phyloP scores from a whole-genome alignment of 192 early-diverging fungal species.

The Coemansia sp. region DNA sequence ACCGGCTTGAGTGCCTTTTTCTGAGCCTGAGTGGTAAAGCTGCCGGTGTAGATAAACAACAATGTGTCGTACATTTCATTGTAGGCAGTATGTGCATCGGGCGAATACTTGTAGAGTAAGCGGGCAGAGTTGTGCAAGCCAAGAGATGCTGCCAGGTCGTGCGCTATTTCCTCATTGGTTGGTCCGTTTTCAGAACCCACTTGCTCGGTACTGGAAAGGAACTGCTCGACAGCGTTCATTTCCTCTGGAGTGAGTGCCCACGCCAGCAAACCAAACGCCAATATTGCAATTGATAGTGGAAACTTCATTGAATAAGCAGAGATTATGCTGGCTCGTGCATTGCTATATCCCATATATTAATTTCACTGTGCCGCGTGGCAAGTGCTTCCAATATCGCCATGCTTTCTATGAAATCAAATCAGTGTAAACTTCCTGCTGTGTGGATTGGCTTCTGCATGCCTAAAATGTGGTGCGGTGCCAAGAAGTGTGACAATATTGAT shows the following conservation, averaged over 20 bases:
- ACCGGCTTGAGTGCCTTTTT: constrained; percentile 31
- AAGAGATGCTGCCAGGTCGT: constrained; percentile 33
- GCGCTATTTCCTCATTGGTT: constrained; percentile 41
- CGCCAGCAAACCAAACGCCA: constrained; percentile 6
- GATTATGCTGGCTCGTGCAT: too few species aligned
- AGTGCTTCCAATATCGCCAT: too few species aligned
- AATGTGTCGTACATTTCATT: constrained; percentile 38
- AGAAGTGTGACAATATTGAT: too few species aligned
- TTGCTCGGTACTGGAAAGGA: constrained; percentile 20
- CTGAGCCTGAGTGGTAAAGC: constrained; percentile 30
- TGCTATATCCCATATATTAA: too few species aligned
- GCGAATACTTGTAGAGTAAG: constrained; percentile 47
- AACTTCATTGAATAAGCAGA: constrained; percentile 7
- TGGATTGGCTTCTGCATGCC: too few species aligned
- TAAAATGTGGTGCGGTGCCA: too few species aligned
- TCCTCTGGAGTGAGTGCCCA: constrained; percentile 22
- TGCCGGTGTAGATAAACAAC: constrained; percentile 30
- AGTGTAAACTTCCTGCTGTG: too few species aligned
- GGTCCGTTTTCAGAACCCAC: constrained; percentile 19
- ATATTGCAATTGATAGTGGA: neutral
- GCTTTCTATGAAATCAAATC: too few species aligned
- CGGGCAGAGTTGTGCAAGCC: constrained; percentile 34
- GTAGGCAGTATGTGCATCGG: constrained; percentile 36
- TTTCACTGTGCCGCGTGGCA: too few species aligned
- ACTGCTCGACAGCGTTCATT: constrained; percentile 29